phyloP scores from a whole-genome alignment of 2,329 filamentous ascomycete genomes.

The Metarhizium guizhouense region DNA sequence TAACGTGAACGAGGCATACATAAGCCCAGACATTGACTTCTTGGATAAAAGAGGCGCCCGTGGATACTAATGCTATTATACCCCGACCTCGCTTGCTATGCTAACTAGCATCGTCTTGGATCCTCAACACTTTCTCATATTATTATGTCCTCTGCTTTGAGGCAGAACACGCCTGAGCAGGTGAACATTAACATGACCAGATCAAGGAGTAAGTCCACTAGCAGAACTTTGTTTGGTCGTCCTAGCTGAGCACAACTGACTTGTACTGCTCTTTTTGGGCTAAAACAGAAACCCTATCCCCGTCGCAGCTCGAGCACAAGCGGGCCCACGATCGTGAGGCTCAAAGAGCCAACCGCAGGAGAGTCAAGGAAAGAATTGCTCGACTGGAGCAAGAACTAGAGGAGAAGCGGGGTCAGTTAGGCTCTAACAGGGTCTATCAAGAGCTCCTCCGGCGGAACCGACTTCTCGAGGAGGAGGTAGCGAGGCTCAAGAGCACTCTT shows the following conservation, averaged over 20 bases:
- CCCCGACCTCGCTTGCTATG: neutral
- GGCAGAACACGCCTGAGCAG: neutral
- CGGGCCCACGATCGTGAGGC: constrained; percentile 3
- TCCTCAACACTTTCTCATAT: neutral
- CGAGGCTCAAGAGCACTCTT: neutral
- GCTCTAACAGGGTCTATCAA: neutral
- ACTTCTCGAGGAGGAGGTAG: constrained; percentile 1
- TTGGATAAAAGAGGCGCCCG: neutral
- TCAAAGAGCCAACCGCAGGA: constrained; percentile 2
- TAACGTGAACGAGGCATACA: neutral
- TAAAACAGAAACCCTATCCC: neutral
- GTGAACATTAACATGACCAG: neutral
- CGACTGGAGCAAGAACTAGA: neutral
- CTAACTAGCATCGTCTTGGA: neutral
- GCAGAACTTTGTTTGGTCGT: too few relatives aligned
- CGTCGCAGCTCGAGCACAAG: constrained; percentile 1
- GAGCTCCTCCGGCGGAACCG: constrained; percentile 2
- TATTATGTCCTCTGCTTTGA: neutral
- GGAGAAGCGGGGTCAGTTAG: neutral
- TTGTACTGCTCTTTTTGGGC: neutral
- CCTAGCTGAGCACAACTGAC: neutral
- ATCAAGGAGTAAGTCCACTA: neutral
- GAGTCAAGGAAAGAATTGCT: constrained; percentile 1
- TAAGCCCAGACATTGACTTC: neutral
- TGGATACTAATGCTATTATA: neutral